Evolutionary conservation across 2,329 filamentous ascomycete genomes (phyloP).

Genomic region (Sporothrix globosa): DNA sequence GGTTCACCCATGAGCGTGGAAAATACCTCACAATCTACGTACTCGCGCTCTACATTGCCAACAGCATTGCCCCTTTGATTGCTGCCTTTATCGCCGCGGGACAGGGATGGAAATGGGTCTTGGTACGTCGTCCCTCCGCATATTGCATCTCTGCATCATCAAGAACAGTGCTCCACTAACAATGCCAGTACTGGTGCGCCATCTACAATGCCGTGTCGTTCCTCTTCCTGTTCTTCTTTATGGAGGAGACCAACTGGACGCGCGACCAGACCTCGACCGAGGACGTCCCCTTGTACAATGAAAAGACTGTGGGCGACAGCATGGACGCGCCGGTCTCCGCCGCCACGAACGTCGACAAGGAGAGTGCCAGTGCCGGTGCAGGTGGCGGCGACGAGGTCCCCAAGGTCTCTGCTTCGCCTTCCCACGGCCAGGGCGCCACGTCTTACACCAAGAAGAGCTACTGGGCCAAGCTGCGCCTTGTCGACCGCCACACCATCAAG

Average conservation of each 20-base stretch:
- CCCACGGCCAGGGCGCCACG: not conserved
- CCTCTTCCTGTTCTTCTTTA: constrained; percentile 17
- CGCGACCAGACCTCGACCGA: not conserved
- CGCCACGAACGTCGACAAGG: not conserved
- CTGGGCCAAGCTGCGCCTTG: constrained; percentile 1
- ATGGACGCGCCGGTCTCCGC: not conserved
- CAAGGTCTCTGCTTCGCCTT: not conserved
- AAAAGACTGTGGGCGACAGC: not conserved
- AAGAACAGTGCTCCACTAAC: not conserved
- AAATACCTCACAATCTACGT: constrained; percentile 5
- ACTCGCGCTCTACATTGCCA: not conserved
- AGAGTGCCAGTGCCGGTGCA: not conserved
- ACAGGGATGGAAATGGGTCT: constrained; percentile 4
- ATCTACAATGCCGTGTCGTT: constrained; percentile 3
- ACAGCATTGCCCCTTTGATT: not conserved
- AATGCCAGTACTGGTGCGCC: constrained; percentile 6
- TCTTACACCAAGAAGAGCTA: constrained; percentile 2
- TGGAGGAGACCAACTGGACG: constrained; percentile 14
- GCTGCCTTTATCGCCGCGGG: constrained; percentile 7
- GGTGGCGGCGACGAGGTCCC: not conserved
- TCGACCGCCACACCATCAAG: not conserved
- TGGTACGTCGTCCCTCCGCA: not conserved
- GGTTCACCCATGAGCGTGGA: constrained; percentile 2
- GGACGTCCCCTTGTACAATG: not conserved
- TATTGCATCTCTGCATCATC: too few relatives aligned